A percentile compares a stretch with the other conserved stretches of the same genome.
phyloP scores from a whole-genome alignment of 345 rosid genomes.

The Brassica cretica region DNA sequence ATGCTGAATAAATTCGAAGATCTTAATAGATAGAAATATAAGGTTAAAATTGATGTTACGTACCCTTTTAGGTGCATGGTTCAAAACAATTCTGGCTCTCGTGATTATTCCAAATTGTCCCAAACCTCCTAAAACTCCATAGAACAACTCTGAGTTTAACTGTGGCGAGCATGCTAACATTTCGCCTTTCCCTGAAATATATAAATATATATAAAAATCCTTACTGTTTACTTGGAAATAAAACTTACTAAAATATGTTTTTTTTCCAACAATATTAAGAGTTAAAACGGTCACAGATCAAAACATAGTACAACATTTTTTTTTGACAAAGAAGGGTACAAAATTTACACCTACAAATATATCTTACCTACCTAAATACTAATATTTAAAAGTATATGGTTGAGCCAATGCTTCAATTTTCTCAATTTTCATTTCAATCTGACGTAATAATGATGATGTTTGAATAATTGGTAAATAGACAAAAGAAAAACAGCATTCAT shows the following conservation, averaged over 20 bases:
- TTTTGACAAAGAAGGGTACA: neutral
- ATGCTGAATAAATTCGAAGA: neutral
- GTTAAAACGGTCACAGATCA: neutral
- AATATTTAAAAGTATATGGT: neutral
- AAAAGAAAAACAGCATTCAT: neutral
- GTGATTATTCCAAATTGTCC: conserved; percentile 97
- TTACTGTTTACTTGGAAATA: neutral
- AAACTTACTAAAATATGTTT: neutral
- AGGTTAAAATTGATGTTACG: conserved; percentile 14
- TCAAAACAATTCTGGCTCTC: conserved; percentile 79
- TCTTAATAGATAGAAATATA: neutral
- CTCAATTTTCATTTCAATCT: neutral
- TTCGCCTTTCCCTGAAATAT: conserved; percentile 80
- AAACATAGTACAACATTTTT: neutral
- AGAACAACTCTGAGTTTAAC: conserved; percentile 71
- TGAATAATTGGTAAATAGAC: neutral
- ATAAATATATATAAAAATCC: neutral
- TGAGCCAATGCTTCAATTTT: neutral
- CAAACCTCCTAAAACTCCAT: conserved; percentile 82
- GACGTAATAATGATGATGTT: neutral
- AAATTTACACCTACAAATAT: neutral
- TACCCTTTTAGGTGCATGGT: conserved; percentile 83
- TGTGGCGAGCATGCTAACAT: conserved; percentile 63
- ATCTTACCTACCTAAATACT: neutral
- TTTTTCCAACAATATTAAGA: neutral